Percentiles rank a stretch among this genome's conserved stretches.
These are phyloP conservation scores for Gaertneriomyces sp. DNA, from an alignment of 192 early-diverging fungal genomes.

Conservation along the genomic window DNA sequence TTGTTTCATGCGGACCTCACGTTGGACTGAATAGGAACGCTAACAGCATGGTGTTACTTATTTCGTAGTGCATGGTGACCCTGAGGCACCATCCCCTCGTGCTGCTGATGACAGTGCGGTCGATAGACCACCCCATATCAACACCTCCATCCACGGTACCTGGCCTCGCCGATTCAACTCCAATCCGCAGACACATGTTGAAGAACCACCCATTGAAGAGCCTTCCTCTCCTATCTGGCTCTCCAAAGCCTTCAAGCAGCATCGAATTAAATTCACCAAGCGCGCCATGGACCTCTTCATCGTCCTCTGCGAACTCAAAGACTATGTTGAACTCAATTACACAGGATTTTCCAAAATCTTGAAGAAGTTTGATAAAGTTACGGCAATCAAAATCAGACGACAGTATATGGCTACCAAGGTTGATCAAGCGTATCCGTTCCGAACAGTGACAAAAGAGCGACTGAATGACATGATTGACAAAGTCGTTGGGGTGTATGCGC, in stretches of 20 bases:
- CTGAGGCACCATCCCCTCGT: no score
- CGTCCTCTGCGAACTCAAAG: slow-evolving; percentile 76
- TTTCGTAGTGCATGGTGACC: no score
- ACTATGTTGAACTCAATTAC: slow-evolving; percentile 83
- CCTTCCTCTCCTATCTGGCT: slow-evolving; percentile 30
- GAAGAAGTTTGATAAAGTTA: slow-evolving; percentile 98
- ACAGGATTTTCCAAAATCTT: slow-evolving; percentile 93
- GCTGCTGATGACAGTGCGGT: no score
- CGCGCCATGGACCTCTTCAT: slow-evolving; percentile 75
- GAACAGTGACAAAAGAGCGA: slow-evolving; percentile 52
- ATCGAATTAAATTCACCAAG: slow-evolving; percentile 42
- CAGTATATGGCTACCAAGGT: slow-evolving; percentile 65
- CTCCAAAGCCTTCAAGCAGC: slow-evolving; percentile 24
- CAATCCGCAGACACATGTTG: slow-evolving; percentile 18
- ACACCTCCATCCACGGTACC: background rate
- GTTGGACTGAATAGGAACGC: no score
- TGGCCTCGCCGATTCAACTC: slow-evolving; percentile 25
- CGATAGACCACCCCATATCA: no score
- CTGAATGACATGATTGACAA: slow-evolving; percentile 63
- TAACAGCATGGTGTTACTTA: no score
- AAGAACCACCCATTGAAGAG: background rate
- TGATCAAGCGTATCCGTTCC: slow-evolving; percentile 67
- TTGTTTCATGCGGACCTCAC: no score
- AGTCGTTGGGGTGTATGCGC: slow-evolving; percentile 62
- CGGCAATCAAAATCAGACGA: slow-evolving; percentile 65